Base-by-base conservation (phyloP, 148 eudicot species). In the Cornus kousa region DNA sequence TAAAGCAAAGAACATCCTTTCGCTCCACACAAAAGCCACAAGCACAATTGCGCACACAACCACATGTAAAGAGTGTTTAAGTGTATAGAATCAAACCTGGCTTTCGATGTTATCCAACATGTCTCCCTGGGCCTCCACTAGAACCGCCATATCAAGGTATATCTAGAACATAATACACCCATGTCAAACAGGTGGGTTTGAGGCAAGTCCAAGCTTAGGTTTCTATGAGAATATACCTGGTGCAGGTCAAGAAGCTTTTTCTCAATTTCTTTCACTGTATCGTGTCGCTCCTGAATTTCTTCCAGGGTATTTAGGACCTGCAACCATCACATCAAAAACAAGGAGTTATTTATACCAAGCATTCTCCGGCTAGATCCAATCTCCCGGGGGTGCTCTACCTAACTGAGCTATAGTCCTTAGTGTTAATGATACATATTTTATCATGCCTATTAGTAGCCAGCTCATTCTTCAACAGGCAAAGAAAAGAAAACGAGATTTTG, bases 261-360 rank as follows among this genome's bases (percentile, higher is more conserved):
- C 80, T 88, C 89, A 37, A 88, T 74, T 75, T 88, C 91, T 79
- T 78, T 86, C 11, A 88, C 88, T 3, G 91, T 85, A 79, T 88
- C 91, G 7, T 86, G 89, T 82, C 91, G 86, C 82, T 88, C 91
- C 74, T 88, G 91, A 77, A 88, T 88, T 75, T 88, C 91, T 79
- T 83, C 89, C 69, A 88, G 48, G 23, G 91, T 88, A 22, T 80
- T 85, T 77, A 86, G 55, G 24, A 88, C 87, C 91, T 88, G 70
- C 75, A 81, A 72, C 60, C 33, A 78, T 72, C 32, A 7, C 37
- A 35, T 33, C 5, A 69, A 69, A 60, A 24, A 74, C 39, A 12
- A 4, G 7, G 43, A 39, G 7, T 28, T 28, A 28, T 28, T 28
- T 28, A 28, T 28, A 28, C 28, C 28, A 28, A 28, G 28, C 28